Percentiles rank a stretch among this genome's conserved stretches.
phyloP scores from a whole-genome alignment of 2,329 filamentous ascomycete species.

The Emergomyces orientalis region DNA sequence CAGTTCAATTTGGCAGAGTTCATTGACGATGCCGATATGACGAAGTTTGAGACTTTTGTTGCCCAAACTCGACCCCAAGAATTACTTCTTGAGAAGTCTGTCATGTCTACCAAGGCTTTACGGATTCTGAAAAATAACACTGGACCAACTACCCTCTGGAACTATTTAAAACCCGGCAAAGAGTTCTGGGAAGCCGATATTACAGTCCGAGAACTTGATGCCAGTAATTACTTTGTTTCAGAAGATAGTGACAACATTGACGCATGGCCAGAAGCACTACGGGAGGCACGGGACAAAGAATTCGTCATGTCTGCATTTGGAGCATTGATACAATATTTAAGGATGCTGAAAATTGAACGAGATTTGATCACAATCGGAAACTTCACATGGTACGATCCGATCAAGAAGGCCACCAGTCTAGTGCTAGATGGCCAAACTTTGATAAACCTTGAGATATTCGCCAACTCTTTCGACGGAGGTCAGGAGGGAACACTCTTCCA shows the following conservation, averaged over 20 bases:
- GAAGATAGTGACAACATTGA: constrained; percentile 49
- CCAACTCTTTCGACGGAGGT: constrained; percentile 82
- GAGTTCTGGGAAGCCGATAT: constrained; percentile 89
- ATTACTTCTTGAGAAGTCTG: constrained; percentile 78
- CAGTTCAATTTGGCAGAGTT: constrained; percentile 93
- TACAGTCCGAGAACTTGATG: constrained; percentile 70
- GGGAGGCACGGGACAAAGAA: constrained; percentile 66
- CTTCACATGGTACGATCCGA: constrained; percentile 86
- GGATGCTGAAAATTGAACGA: constrained; percentile 76
- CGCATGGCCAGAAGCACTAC: constrained; percentile 68
- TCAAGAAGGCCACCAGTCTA: constrained; percentile 78
- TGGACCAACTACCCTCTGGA: constrained; percentile 87
- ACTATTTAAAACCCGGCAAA: constrained; percentile 71
- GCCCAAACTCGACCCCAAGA: constrained; percentile 87
- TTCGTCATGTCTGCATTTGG: constrained; percentile 84
- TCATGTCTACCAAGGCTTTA: constrained; percentile 75
- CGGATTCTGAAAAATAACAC: constrained; percentile 96
- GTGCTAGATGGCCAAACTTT: constrained; percentile 92
- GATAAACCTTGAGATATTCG: constrained; percentile 95
- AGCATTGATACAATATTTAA: constrained; percentile 77
- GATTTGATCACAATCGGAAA: constrained; percentile 82
- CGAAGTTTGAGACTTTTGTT: constrained; percentile 93
- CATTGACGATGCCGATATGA: constrained; percentile 82
- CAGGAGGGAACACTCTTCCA: constrained; percentile 78
- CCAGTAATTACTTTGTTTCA: constrained; percentile 65